phyloP scores from a whole-genome alignment of 805 yeast genomes.

The Nakazawaea wickerhamii region DNA sequence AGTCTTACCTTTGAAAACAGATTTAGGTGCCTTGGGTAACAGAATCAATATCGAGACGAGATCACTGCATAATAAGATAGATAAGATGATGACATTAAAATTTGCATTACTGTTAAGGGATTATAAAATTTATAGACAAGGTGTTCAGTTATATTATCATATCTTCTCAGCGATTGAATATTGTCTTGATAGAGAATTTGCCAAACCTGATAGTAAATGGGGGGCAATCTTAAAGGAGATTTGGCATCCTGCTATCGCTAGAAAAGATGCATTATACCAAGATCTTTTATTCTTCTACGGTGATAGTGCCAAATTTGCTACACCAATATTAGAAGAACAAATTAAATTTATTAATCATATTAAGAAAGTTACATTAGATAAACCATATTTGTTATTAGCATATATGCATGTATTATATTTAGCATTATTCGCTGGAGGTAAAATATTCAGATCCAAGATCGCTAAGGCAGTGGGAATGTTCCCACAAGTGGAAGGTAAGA shows the following conservation, averaged over 20 bases:
- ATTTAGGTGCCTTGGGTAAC: slow-evolving; percentile 78
- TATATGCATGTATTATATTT: slow-evolving; percentile 82
- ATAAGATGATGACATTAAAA: slow-evolving; percentile 62
- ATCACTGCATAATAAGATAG: slow-evolving; percentile 59
- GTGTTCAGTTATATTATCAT: slow-evolving; percentile 68
- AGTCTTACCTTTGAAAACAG: slow-evolving; percentile 72
- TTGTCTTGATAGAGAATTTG: slow-evolving; percentile 40
- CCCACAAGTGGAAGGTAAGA: slow-evolving; percentile 65
- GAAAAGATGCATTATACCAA: slow-evolving; percentile 48
- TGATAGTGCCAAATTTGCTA: slow-evolving; percentile 48
- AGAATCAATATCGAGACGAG: slow-evolving; percentile 71
- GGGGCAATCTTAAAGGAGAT: slow-evolving; percentile 42
- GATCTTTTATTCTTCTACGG: slow-evolving; percentile 68
- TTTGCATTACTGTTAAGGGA: slow-evolving; percentile 74
- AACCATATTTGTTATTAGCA: slow-evolving; percentile 70
- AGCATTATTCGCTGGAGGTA: slow-evolving; percentile 85
- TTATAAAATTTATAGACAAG: slow-evolving; percentile 73
- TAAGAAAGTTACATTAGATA: slow-evolving; percentile 42
- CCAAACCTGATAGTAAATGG: slow-evolving; percentile 31
- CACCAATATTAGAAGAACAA: slow-evolving; percentile 57
- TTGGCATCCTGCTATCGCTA: slow-evolving; percentile 67
- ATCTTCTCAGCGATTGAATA: slow-evolving; percentile 62
- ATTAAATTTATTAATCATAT: slow-evolving; percentile 61
- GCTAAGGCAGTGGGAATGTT: slow-evolving; percentile 64
- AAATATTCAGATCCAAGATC: slow-evolving; percentile 61